A percentile compares a stretch with the other conserved stretches of the same genome.
These are phyloP conservation scores for Colletotrichum tanaceti DNA, from an alignment of 2,329 filamentous ascomycete genomes.

Conservation along the genomic window DNA sequence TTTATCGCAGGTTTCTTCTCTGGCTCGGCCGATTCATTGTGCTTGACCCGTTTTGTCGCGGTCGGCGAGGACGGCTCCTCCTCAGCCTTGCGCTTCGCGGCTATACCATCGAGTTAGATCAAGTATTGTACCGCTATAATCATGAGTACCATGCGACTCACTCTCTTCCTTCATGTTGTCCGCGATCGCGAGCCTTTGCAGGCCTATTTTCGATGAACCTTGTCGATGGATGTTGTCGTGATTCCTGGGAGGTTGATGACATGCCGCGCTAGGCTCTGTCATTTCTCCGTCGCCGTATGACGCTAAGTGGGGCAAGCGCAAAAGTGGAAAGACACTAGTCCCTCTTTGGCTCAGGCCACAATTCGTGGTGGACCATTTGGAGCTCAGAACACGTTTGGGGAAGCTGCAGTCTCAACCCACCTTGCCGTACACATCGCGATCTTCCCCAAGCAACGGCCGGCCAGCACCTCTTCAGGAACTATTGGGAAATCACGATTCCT, in stretches of 20 bases:
- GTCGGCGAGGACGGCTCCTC: constrained; percentile 72
- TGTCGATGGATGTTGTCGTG: constrained; percentile 33
- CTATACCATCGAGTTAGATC: constrained; percentile 22
- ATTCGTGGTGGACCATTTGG: constrained; percentile 45
- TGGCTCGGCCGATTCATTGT: constrained; percentile 56
- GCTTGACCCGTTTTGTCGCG: constrained; percentile 74
- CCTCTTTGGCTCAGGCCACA: constrained; percentile 50
- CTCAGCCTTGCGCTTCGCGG: constrained; percentile 77
- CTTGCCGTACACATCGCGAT: constrained; percentile 21
- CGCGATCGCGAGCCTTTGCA: constrained; percentile 26
- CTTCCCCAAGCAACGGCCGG: constrained; percentile 2
- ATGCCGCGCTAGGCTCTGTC: constrained; percentile 37
- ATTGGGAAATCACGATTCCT: constrained; percentile 1
- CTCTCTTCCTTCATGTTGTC: constrained; percentile 55
- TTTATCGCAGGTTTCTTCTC: constrained; percentile 67
- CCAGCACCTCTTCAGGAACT: constrained; percentile 20
- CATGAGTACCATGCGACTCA: constrained; percentile 42
- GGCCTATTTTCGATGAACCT: constrained; percentile 24
- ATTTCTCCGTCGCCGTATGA: constrained; percentile 37
- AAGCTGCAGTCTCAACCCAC: constrained; percentile 20
- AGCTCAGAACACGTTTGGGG: constrained; percentile 41
- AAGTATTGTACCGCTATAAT: rapidly evolving
- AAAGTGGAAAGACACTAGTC: constrained; percentile 48
- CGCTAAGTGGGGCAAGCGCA: constrained; percentile 42
- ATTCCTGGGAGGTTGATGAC: constrained; percentile 32